Evolutionary conservation across 2,329 filamentous ascomycete genomes (phyloP).

Genomic region (Claviceps quebecensis): DNA sequence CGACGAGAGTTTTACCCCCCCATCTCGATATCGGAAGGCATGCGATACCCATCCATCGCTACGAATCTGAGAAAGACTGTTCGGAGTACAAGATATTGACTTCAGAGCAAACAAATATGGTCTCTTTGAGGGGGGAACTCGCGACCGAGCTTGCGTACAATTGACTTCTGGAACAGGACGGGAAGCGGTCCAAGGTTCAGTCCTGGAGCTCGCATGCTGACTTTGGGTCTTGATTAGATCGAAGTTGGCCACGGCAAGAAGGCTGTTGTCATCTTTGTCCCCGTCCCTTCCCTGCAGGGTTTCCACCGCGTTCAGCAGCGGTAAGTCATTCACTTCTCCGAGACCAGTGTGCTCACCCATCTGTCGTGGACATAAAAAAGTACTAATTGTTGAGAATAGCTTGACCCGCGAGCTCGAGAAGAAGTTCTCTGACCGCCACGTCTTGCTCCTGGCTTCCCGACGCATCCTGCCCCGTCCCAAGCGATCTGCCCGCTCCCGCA

Average conservation of each 20-base stretch:
- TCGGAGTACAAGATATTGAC: background rate
- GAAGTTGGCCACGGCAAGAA: conserved; percentile 99
- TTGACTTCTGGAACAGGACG: conserved; percentile 49
- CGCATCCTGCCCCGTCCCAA: conserved; percentile 97
- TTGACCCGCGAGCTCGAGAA: conserved; percentile 99
- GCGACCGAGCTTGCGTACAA: conserved; percentile 21
- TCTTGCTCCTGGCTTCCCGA: conserved; percentile 96
- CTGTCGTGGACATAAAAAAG: background rate
- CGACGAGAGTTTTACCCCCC: conserved; percentile 9
- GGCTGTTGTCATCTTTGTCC: conserved; percentile 99
- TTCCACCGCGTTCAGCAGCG: conserved; percentile 99
- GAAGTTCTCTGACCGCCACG: conserved; percentile 99
- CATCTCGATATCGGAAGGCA: conserved; percentile 2
- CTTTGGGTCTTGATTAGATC: conserved; percentile 66
- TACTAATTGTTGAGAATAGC: conserved; percentile 31
- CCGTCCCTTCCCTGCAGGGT: conserved; percentile 91
- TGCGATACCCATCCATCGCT: background rate
- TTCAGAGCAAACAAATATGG: conserved; percentile 5
- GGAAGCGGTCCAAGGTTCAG: conserved; percentile 59
- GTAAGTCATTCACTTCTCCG: conserved; percentile 42
- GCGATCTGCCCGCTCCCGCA: conserved; percentile 92
- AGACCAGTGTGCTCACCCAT: background rate
- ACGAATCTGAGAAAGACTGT: conserved; percentile 7
- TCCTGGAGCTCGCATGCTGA: conserved; percentile 68
- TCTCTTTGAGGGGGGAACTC: conserved; percentile 11